phyloP scores from a whole-genome alignment of 176 grass and related monocot species.

The Aechmea fasciata region DNA sequence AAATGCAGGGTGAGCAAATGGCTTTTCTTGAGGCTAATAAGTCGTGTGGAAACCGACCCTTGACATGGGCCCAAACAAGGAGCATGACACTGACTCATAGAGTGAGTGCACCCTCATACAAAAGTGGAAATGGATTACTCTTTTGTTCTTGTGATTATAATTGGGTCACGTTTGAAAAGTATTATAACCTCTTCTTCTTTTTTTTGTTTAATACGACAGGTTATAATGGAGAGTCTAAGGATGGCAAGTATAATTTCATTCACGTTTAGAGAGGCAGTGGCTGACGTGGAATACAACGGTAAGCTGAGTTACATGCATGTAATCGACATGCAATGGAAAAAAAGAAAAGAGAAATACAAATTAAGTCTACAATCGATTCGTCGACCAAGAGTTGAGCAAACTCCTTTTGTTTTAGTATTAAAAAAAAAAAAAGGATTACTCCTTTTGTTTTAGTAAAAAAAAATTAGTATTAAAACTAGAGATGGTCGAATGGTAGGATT shows the following conservation, averaged over 20 bases:
- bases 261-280: conserved; percentile 67
- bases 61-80: conserved; percentile 59
- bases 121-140: not conserved
- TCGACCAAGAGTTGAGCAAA: too few species aligned
- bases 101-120: not conserved
- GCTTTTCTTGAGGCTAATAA: conserved; percentile 23
- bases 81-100: conserved; percentile 40
- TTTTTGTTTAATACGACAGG: conserved; percentile 13
- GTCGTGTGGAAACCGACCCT: conserved; percentile 17
- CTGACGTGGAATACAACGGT: conserved; percentile 61
- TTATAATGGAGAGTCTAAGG: conserved; percentile 56
- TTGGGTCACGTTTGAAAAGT: not conserved
- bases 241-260: conserved; percentile 66
- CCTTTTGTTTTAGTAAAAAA: too few species aligned
- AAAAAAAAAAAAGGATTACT: too few species aligned
- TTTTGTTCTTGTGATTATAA: not conserved
- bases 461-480: too few species aligned
- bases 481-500: too few species aligned
- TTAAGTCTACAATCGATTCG: conserved; percentile 7
- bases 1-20: conserved; percentile 44
- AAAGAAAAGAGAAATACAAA: not conserved
- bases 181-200: not conserved
- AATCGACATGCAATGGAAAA: not conserved
- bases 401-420: too few species aligned
- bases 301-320: not conserved